Evolutionary conservation across 2,329 filamentous ascomycete species (phyloP).

Genomic region (Penicillium frequentans): DNA sequence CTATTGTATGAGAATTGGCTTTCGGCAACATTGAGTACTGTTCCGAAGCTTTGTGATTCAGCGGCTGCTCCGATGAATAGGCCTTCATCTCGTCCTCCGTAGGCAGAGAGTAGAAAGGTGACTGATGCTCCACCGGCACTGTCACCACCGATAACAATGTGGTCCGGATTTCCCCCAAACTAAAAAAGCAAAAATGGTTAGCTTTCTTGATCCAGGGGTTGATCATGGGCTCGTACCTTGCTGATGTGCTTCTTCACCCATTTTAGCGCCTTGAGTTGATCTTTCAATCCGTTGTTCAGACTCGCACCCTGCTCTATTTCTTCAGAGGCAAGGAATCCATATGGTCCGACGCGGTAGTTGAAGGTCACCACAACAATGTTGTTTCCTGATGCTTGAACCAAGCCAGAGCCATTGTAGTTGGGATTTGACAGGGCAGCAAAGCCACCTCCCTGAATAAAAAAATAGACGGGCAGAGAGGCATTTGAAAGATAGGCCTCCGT

Average conservation of each 20-base stretch:
- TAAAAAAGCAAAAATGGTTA: slow-evolving; percentile 25
- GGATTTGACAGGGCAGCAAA: slow-evolving; percentile 61
- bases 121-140: slow-evolving; percentile 67
- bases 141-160: slow-evolving; percentile 68
- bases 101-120: slow-evolving; percentile 61
- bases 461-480: slow-evolving; percentile 60
- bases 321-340: slow-evolving; percentile 67
- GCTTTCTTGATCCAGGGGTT: background rate
- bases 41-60: slow-evolving; percentile 55
- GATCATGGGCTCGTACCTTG: slow-evolving; percentile 32
- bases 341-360: slow-evolving; percentile 75
- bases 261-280: slow-evolving; percentile 67
- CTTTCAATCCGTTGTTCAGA: slow-evolving; percentile 68
- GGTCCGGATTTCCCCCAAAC: slow-evolving; percentile 69
- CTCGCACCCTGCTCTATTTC: slow-evolving; percentile 53
- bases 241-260: slow-evolving; percentile 69
- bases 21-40: slow-evolving; percentile 49
- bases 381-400: slow-evolving; percentile 60
- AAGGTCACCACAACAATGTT: slow-evolving; percentile 69
- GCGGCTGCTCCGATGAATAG: slow-evolving; percentile 56
- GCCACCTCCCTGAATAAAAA: slow-evolving; percentile 63
- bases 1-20: slow-evolving; percentile 55
- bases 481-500: slow-evolving; percentile 23
- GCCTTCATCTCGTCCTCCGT: slow-evolving; percentile 48
- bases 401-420: slow-evolving; percentile 60